Percentiles rank a stretch among this genome's conserved stretches.
phyloP scores from a whole-genome alignment of 106 monocot genomes.

The Posidonia australis region DNA sequence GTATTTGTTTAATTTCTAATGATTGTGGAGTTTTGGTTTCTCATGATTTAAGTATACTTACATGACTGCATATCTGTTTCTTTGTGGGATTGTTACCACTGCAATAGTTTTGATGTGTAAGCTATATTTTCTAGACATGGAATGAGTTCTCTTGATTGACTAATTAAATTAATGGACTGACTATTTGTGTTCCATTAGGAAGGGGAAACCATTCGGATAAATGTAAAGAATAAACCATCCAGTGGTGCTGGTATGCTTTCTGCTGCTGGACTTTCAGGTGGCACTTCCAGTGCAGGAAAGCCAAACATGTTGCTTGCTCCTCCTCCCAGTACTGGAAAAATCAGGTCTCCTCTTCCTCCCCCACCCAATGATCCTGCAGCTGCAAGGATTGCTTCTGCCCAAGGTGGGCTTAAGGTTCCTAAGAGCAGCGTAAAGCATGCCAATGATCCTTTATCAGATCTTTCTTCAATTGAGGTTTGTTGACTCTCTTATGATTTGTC shows the following conservation, averaged over 20 bases:
- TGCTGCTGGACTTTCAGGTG: slow-evolving; percentile 67
- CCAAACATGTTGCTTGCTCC: slow-evolving; percentile 44
- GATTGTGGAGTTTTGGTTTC: no score
- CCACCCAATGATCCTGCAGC: slow-evolving; percentile 92
- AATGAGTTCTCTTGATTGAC: not conserved
- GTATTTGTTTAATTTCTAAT: no score
- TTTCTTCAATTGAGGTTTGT: slow-evolving; percentile 14
- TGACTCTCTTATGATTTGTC: not conserved
- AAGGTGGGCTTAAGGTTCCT: slow-evolving; percentile 18
- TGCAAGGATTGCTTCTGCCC: slow-evolving; percentile 44
- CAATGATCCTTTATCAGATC: slow-evolving; percentile 12
- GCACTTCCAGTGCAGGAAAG: slow-evolving; percentile 23
- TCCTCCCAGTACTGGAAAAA: slow-evolving; percentile 56
- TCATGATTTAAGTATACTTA: no score
- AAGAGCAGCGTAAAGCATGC: slow-evolving; percentile 5
- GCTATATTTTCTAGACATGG: no score
- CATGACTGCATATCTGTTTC: no score
- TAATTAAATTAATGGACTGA: not conserved
- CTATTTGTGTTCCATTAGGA: slow-evolving; percentile 31
- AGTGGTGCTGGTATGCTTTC: slow-evolving; percentile 67
- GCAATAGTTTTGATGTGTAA: no score
- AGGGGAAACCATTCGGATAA: slow-evolving; percentile 95
- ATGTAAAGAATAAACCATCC: slow-evolving; percentile 79
- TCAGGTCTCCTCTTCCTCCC: slow-evolving; percentile 73
- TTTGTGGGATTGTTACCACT: no score